Evolutionary conservation across 2,329 filamentous ascomycete species (phyloP), one percentile per base, ranked within the genome.

Genomic region (Rhynchosporium graminicola): DNA sequence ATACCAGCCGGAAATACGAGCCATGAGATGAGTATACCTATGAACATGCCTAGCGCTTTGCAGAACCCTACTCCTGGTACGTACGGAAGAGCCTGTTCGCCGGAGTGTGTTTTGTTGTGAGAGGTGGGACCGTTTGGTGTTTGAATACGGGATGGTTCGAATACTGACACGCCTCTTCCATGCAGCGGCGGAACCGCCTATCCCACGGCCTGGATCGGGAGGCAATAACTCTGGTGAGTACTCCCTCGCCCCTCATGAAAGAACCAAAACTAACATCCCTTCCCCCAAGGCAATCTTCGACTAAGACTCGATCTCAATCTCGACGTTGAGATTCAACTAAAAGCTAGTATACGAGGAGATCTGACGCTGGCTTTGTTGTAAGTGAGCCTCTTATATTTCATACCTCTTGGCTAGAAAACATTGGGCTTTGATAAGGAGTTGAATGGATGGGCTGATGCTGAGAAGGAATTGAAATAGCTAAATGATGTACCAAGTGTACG

Each of bases 381-480:
- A 54, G 36, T 54, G 33, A 54, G 36, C 33, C 29, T 36, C 31
- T 50, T 13, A 26, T 36, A 36, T 36, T 36, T 36, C 33, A 36
- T 54, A n/a, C 15, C 4, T 13, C 40, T 43, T n/a, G 40, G 36
- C 7, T 20, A 20, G 20, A 20, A 20, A 20, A 20, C 20, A 1
- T 20, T 20, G 20, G 1, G 20, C 20, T 20, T 20, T 40, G 36
- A 4, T 13, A 13, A 43, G 40, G 3, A 20, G 20, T 36, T 1
- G 50, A 54, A 40, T 54, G 3, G n/a, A 40, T 40, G 50, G 26
- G 50, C 50, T 54, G 50, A 54, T 54, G 50, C 33, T 54, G 50
- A 54, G 50, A 54, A 54, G 50, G 50, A 54, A 54, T 54, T 54
- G 36, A 54, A 28, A 12, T 40, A 54, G 50, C n/a, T 54, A 54